Evolutionary conservation across 805 yeast species (phyloP).

Genomic region (Candida tallmaniae): DNA sequence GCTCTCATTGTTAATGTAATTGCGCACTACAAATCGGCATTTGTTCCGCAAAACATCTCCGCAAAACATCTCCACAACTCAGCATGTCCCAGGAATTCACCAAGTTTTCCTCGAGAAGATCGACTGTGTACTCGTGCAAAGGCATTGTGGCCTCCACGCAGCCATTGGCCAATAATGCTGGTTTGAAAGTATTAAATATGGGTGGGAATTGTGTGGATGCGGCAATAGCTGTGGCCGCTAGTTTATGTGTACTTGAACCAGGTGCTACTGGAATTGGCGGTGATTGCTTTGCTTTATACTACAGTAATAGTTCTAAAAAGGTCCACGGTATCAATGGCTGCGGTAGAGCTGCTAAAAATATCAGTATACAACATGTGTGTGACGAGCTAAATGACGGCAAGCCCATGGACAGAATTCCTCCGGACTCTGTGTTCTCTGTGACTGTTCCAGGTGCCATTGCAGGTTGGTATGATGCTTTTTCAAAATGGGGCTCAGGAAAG

Average conservation of each 20-base stretch:
- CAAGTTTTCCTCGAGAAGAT: slow-evolving; percentile 55
- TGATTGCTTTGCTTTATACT: slow-evolving; percentile 62
- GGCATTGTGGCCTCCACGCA: slow-evolving; percentile 76
- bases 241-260: slow-evolving; percentile 53
- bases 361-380: slow-evolving; percentile 45
- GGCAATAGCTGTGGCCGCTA: slow-evolving; percentile 56
- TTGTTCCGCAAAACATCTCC: too few species aligned
- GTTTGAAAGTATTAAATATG: slow-evolving; percentile 54
- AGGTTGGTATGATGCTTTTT: slow-evolving; percentile 71
- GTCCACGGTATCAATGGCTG: slow-evolving; percentile 72
- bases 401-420: slow-evolving; percentile 46
- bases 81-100: slow-evolving; percentile 17
- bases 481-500: slow-evolving; percentile 69
- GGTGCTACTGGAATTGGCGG: slow-evolving; percentile 64
- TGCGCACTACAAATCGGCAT: background rate
- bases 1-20: too few species aligned
- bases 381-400: slow-evolving; percentile 36
- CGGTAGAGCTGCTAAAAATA: slow-evolving; percentile 58
- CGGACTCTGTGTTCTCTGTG: slow-evolving; percentile 51
- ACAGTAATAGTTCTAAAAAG: slow-evolving; percentile 43
- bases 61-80: background rate
- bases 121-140: slow-evolving; percentile 66
- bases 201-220: slow-evolving; percentile 78
- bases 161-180: slow-evolving; percentile 74
- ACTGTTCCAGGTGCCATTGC: slow-evolving; percentile 80